Evolutionary conservation across 352 stramenopile genomes (phyloP).

Genomic region (Phytophthora fragariaefolia): DNA sequence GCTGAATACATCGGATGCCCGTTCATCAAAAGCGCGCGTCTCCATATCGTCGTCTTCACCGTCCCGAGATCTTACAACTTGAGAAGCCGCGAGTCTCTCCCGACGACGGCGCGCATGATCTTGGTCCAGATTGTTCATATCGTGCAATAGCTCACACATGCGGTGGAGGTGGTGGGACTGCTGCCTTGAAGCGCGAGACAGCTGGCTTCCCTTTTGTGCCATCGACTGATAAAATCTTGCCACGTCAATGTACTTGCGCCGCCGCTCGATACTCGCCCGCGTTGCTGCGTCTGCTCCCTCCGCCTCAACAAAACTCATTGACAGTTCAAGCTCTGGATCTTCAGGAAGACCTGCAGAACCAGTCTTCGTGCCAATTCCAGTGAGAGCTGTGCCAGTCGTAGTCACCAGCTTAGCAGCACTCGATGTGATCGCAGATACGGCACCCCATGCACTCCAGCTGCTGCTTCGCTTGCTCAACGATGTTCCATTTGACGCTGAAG

Average conservation of each 20-base stretch:
- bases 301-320: slow-evolving; percentile 50
- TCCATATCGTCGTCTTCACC: slow-evolving; percentile 75
- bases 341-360: slow-evolving; percentile 34
- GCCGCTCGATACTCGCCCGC: slow-evolving; percentile 44
- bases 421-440: slow-evolving; percentile 73
- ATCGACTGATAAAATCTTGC: slow-evolving; percentile 64
- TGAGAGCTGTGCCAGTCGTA: slow-evolving; percentile 65
- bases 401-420: slow-evolving; percentile 81
- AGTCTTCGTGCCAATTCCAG: slow-evolving; percentile 45
- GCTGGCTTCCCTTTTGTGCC: slow-evolving; percentile 67
- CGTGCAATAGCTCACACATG: slow-evolving; percentile 73
- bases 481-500: slow-evolving; percentile 25
- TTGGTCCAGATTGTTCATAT: slow-evolving; percentile 77
- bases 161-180: slow-evolving; percentile 74
- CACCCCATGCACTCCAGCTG: slow-evolving; percentile 75
- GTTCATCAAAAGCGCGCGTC: slow-evolving; percentile 69
- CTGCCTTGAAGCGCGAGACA: slow-evolving; percentile 65
- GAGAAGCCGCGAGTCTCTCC: slow-evolving; percentile 34
- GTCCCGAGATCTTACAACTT: slow-evolving; percentile 25
- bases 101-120: slow-evolving; percentile 48
- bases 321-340: slow-evolving; percentile 53
- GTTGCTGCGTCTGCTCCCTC: slow-evolving; percentile 37
- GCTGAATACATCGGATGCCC: slow-evolving; percentile 76
- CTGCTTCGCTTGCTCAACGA: slow-evolving; percentile 33
- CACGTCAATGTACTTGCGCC: slow-evolving; percentile 74